Base-by-base conservation (phyloP, 2,329 filamentous ascomycete genomes). In the Helotiales sp. region DNA sequence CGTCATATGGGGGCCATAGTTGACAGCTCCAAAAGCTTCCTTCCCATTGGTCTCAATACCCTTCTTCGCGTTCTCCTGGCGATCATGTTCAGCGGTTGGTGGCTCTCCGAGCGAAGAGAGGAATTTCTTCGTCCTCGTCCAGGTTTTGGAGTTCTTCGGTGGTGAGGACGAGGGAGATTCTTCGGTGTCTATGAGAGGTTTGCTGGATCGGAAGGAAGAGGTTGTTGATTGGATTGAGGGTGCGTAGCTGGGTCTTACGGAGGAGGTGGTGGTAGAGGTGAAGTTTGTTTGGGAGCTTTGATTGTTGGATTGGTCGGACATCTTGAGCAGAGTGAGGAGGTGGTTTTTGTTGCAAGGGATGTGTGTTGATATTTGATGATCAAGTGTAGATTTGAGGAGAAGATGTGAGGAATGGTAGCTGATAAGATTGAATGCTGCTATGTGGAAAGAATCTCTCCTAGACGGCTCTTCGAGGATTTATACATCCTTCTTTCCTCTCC, bases 111-210 rank as follows among this genome's bases (percentile, higher is more conserved):
- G 52, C 0, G 63, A 61, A 0, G 64, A 66, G 47, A 72, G 58
- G 40, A 70, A 67, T 20, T 70, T 63, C 49, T 72, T 72, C 10
- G 70, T 69, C 49, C 68, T 69, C 24, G 49, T 59, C 67, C 67
- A 69, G 3, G 61, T 61, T 58, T 64, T 65, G 4, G 63, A 55
- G 6, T 58, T 60, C 45, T 64, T 70, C 1, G 64, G 57, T 8
- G 20, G 6, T 49, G 47, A 28, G 6, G 22, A 34, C 11, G 17
- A 55, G 30, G 52, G 20, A 13, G 52, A 49, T 30, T 43, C 20
- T 30, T 43, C 20, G 8, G 52, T 55, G 17, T 34, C 30, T 1
- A 55, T 0, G 32, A 61, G 59, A 22, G 45, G 20, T 15, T 50
- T 49, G 54, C 7, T 6, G 40, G 52, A 37, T 17, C 43, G 26